Conservation (phyloP, 192 early-diverging fungal species). For the Entrophospora sp. region DNA sequence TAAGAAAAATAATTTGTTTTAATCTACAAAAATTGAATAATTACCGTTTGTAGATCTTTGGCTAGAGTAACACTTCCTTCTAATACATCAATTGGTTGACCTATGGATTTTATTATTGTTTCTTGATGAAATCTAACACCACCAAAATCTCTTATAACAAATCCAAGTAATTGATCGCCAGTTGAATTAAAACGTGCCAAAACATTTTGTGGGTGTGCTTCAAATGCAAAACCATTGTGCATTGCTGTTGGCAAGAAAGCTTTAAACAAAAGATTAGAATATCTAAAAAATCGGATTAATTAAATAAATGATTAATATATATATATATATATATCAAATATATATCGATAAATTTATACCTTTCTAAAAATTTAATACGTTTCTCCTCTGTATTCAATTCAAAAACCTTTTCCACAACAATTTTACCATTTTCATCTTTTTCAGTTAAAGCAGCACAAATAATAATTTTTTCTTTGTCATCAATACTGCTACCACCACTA, state of each 20-base stretch:
- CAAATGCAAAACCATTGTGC: constrained; percentile 57
- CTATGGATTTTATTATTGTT: constrained; percentile 38
- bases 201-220: constrained; percentile 56
- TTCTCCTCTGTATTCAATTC: constrained; percentile 33
- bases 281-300: constrained; percentile 15
- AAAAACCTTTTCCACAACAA: constrained; percentile 38
- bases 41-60: constrained; percentile 21
- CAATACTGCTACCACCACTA: too few relatives aligned
- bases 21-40: background rate
- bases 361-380: constrained; percentile 36
- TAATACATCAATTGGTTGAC: constrained; percentile 40
- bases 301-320: background rate
- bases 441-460: constrained; percentile 50
- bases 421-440: constrained; percentile 29
- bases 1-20: too few relatives aligned
- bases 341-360: constrained; percentile 2
- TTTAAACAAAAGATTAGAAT: constrained; percentile 37
- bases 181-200: constrained; percentile 43
- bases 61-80: constrained; percentile 50
- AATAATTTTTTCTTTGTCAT: too few relatives aligned
- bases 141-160: constrained; percentile 62
- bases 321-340: background rate
- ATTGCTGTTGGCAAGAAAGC: constrained; percentile 53
- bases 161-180: constrained; percentile 43
- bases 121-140: constrained; percentile 52